Evolutionary conservation across 2,329 filamentous ascomycete species (phyloP).

Genomic region (Thielaviopsis euricoi): DNA sequence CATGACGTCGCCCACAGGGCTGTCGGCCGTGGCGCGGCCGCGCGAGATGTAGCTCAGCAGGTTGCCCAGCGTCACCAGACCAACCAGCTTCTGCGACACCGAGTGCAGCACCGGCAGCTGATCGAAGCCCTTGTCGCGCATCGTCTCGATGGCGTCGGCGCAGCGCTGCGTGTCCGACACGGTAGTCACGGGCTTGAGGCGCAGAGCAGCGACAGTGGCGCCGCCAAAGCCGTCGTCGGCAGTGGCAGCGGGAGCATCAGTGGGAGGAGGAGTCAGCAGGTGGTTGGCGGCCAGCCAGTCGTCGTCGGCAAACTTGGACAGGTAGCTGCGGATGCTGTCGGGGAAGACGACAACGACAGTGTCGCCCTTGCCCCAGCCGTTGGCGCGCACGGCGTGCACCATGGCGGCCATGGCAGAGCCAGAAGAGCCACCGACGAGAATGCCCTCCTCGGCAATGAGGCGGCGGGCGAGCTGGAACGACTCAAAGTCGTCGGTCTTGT

Average conservation of each 20-base stretch:
- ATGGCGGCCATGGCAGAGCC: conserved; percentile 80
- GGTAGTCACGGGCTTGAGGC: conserved; percentile 86
- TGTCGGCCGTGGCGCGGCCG: conserved; percentile 58
- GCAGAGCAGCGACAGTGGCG: conserved; percentile 65
- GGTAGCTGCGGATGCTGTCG: conserved; percentile 92
- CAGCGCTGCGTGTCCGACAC: conserved; percentile 55
- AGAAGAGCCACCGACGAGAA: conserved; percentile 84
- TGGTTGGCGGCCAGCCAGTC: conserved; percentile 97
- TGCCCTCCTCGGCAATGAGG: conserved; percentile 83
- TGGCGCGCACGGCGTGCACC: conserved; percentile 59
- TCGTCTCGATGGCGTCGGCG: conserved; percentile 83
- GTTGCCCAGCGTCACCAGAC: conserved; percentile 88
- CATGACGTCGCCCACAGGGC: conserved; percentile 76
- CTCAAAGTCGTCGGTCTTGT: conserved; percentile 89
- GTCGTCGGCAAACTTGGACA: conserved; percentile 96
- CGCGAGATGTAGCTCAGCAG: conserved; percentile 78
- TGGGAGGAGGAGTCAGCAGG: too few relatives aligned
- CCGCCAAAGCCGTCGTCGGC: conserved; percentile 47
- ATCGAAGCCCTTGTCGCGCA: conserved; percentile 97
- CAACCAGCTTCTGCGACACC: conserved; percentile 50
- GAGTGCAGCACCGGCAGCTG: conserved; percentile 78
- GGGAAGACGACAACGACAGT: conserved; percentile 82
- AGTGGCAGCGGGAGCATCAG: conserved; percentile 22
- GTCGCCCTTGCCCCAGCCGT: conserved; percentile 65
- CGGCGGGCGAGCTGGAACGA: conserved; percentile 82